Evolutionary conservation across 192 early-diverging fungal species (phyloP), one percentile per base, ranked within the genome.

Genomic region (Coemansia reversa): DNA sequence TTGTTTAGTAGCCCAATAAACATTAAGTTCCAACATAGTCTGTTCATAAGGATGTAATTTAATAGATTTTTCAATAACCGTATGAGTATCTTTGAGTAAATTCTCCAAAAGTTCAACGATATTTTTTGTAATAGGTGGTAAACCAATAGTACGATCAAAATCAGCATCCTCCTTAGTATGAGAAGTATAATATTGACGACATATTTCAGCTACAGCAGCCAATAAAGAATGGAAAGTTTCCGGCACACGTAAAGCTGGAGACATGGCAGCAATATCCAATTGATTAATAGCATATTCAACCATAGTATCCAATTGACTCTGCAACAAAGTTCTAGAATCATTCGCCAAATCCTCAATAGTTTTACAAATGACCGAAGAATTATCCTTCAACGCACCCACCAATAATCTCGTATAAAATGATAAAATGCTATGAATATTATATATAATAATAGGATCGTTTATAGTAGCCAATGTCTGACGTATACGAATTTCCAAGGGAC

Each of bases 401-500:
- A 80, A 74, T 33, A 80, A 57, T 18, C 14, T 35, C 19, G 48
- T 18, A 33, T 80, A 80, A 54, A 80, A 75, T 11, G 35, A 30
- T 8, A 80, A 55, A 24, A 80, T 28, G 12, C 54, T 62, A 39
- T 64, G 52, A 20, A 80, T 60, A 39, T 65, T 65, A 57, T 68
- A 67, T 49, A 80, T 53, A 6, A 39, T 53, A 7, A 62, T 45
- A 0, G 72, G 72, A 7, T 29, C 47, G 3, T 42, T 47, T 14
- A 74, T 53, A 49, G 63, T 64, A 7, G 42, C 49, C 0, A 60
- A 20, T 11, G 77, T 74, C 66, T 74, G 72, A 16, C 55, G 52
- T 1, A 80, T 42, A 0, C 77, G 72, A 54, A 75, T 67, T 63
- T 80, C 72, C 27, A 80, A 65, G 50, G 77, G 77, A 8, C 68